These are phyloP conservation scores for Entomortierella lignicola DNA, from an alignment of 192 early-diverging fungal genomes.

Conservation along the genomic window DNA sequence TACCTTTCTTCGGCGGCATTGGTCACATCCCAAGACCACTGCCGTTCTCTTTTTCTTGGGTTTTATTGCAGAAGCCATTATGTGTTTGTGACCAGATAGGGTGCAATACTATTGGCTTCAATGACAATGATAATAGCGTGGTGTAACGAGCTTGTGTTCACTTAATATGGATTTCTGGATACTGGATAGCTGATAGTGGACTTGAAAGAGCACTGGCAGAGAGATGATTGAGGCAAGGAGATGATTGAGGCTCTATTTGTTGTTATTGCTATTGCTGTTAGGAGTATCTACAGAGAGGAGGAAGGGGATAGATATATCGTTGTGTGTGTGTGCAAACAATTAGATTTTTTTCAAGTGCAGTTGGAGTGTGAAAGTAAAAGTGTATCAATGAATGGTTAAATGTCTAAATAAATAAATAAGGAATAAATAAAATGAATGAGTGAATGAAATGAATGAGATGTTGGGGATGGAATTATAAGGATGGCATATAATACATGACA, in stretches of 20 bases:
- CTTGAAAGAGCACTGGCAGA: neutral
- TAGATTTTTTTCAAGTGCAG: no score
- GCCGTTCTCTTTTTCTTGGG: slow-evolving; percentile 54
- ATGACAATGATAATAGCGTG: neutral
- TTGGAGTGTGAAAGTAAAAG: no score
- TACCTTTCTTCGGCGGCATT: slow-evolving; percentile 52
- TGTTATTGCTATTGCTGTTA: neutral
- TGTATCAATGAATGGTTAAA: no score
- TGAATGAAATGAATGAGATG: neutral
- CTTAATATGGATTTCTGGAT: no score
- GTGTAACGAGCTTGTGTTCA: no score
- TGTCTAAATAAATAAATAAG: no score
- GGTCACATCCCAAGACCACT: slow-evolving; percentile 50
- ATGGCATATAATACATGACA: no score
- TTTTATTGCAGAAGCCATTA: slow-evolving; percentile 37
- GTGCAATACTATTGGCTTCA: no score
- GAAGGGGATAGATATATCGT: no score
- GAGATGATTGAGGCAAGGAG: slow-evolving; percentile 1
- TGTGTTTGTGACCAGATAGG: neutral
- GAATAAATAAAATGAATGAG: neutral
- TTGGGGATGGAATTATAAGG: no score
- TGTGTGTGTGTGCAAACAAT: no score
- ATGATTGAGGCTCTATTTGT: slow-evolving; percentile 19
- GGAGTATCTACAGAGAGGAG: neutral
- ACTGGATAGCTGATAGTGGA: no score